Evolutionary conservation across 2,329 filamentous ascomycete genomes (phyloP).

Genomic region (Aspergillus carbonarius): DNA sequence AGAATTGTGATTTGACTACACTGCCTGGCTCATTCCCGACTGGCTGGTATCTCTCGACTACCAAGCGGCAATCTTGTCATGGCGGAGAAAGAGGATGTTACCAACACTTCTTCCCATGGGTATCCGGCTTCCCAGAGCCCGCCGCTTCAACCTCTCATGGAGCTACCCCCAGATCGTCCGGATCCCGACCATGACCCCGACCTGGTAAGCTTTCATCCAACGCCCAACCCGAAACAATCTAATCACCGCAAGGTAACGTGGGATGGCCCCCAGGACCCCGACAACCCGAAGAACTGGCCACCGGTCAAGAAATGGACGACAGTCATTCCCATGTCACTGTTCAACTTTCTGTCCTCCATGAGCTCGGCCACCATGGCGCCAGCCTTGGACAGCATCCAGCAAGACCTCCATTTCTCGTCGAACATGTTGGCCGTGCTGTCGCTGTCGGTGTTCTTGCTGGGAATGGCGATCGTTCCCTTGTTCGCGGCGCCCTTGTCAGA

Average conservation of each 20-base stretch:
- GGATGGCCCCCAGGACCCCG: slow-evolving; percentile 53
- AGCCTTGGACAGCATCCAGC: slow-evolving; percentile 50
- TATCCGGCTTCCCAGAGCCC: not conserved
- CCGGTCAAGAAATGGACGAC: slow-evolving; percentile 57
- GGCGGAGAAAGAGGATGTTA: not conserved
- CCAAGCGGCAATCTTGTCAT: not conserved
- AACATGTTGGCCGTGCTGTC: slow-evolving; percentile 47
- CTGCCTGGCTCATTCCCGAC: too few species aligned
- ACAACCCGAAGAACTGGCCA: slow-evolving; percentile 56
- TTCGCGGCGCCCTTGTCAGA: slow-evolving; percentile 55
- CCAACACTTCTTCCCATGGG: not conserved
- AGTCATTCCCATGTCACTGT: slow-evolving; percentile 55
- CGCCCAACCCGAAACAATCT: not conserved
- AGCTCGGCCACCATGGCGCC: slow-evolving; percentile 61
- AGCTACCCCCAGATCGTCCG: not conserved
- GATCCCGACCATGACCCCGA: not conserved
- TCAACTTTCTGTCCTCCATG: slow-evolving; percentile 63
- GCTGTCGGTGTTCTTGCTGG: slow-evolving; percentile 57
- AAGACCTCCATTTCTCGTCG: slow-evolving; percentile 54
- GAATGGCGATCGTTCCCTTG: slow-evolving; percentile 54
- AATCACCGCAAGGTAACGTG: slow-evolving; percentile 35
- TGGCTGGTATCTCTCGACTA: too few species aligned
- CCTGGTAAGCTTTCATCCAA: not conserved
- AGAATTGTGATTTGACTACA: too few species aligned
- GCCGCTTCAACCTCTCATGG: not conserved